phyloP scores from a whole-genome alignment of 768 basidiomycete genomes.

The Suillus plorans region DNA sequence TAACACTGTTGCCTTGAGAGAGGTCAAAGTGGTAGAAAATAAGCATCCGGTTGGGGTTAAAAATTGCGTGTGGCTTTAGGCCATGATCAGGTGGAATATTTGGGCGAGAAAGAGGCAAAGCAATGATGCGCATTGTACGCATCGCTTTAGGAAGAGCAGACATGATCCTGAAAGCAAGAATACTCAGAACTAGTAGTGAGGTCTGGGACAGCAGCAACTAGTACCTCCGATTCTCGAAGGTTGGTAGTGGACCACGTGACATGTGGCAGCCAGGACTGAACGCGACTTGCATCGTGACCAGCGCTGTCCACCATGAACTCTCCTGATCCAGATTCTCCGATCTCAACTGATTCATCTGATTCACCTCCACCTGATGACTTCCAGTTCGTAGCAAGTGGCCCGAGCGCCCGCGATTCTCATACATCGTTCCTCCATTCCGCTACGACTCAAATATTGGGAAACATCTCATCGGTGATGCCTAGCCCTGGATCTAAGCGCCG shows the following conservation, averaged over 20 bases:
- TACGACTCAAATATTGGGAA: slow-evolving; percentile 21
- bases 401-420: slow-evolving; percentile 28
- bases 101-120: slow-evolving; percentile 41
- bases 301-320: slow-evolving; percentile 30
- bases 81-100: slow-evolving; percentile 13
- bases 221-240: no score
- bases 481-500: slow-evolving; percentile 45
- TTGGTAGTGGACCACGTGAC: background rate
- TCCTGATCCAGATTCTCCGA: slow-evolving; percentile 36
- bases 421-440: slow-evolving; percentile 14
- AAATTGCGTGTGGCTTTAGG: slow-evolving; percentile 8
- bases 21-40: slow-evolving; percentile 45
- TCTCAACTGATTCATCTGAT: slow-evolving; percentile 37
- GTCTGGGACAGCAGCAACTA: no score
- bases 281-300: background rate
- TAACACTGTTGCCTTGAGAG: slow-evolving; percentile 31
- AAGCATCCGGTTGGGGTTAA: slow-evolving; percentile 22
- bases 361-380: slow-evolving; percentile 38
- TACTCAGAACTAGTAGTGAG: no score
- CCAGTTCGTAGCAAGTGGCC: slow-evolving; percentile 18
- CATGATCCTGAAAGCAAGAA: slow-evolving; percentile 11
- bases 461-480: slow-evolving; percentile 19
- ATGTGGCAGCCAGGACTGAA: background rate
- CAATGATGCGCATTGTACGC: slow-evolving; percentile 44
- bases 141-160: slow-evolving; percentile 14